Evolutionary conservation across 2,329 filamentous ascomycete species (phyloP).

Genomic region (Xylariaceae sp.): DNA sequence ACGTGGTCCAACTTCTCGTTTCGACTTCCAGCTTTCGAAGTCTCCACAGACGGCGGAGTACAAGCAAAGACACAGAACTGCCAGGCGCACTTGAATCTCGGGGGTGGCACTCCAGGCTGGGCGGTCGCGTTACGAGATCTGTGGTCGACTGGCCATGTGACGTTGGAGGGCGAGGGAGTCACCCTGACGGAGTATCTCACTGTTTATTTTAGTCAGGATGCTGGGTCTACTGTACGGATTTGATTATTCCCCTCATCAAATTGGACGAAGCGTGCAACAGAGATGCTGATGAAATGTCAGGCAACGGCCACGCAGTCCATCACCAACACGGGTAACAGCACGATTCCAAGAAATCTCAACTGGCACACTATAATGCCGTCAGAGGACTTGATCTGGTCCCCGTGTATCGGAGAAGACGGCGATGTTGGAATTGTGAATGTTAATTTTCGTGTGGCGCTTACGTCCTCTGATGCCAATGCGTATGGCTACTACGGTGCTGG

Average conservation of each 20-base stretch:
- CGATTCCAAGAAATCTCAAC: conserved; percentile 7
- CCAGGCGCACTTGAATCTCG: conserved; percentile 18
- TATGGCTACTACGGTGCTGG: conserved; percentile 17
- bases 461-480: conserved; percentile 9
- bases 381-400: conserved; percentile 17
- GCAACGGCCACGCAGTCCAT: conserved; percentile 12
- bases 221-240: conserved; percentile 17
- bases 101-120: conserved; percentile 15
- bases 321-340: conserved; percentile 7
- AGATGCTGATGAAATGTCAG: background rate
- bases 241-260: background rate
- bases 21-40: conserved; percentile 16
- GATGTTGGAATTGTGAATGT: conserved; percentile 18
- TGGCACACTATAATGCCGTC: conserved; percentile 16
- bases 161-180: conserved; percentile 13
- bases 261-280: background rate
- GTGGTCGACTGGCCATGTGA: conserved; percentile 17
- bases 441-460: conserved; percentile 21
- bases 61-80: conserved; percentile 18
- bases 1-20: conserved; percentile 18
- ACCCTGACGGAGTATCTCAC: conserved; percentile 20
- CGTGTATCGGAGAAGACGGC: conserved; percentile 5
- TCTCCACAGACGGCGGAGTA: conserved; percentile 8
- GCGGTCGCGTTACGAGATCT: conserved; percentile 20
- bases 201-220: conserved; percentile 19